Conservation (phyloP, 176 grass and related monocot genomes). For the Triticum aestivum region DNA sequence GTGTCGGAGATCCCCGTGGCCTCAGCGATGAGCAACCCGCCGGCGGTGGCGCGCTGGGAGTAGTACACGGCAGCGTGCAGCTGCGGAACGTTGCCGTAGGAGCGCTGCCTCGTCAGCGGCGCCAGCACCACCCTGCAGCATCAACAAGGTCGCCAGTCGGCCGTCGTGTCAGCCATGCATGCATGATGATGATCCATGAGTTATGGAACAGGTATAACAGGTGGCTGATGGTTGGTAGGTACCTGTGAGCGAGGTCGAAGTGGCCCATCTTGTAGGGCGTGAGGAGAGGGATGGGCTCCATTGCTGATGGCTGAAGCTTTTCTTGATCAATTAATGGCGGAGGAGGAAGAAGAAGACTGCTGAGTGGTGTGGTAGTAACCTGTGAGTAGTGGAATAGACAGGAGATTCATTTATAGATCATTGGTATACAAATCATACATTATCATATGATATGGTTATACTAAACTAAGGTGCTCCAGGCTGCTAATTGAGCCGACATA, state of each 20-base stretch:
- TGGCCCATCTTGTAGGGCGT: slow-evolving; percentile 2
- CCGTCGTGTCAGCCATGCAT: neutral
- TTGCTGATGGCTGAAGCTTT: neutral
- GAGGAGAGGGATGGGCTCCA: neutral
- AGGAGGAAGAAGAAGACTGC: neutral
- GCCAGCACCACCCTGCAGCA: neutral
- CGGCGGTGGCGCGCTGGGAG: neutral
- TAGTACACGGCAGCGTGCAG: slow-evolving; percentile 53
- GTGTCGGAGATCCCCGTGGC: slow-evolving; percentile 20
- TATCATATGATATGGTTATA: too few relatives aligned
- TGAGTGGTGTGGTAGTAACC: neutral
- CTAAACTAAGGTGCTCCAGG: too few relatives aligned
- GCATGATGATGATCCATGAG: neutral
- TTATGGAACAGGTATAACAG: too few relatives aligned
- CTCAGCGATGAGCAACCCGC: neutral
- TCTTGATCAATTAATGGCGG: neutral
- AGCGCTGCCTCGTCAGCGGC: neutral
- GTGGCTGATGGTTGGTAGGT: neutral
- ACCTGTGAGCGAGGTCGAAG: neutral
- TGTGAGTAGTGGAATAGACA: neutral
- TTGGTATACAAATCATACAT: too few relatives aligned
- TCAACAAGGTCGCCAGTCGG: neutral
- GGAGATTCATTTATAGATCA: neutral
- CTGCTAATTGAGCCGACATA: neutral
- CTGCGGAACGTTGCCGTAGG: slow-evolving; percentile 36